phyloP scores from a whole-genome alignment of 352 stramenopile species.

The Pythium monospermum region DNA sequence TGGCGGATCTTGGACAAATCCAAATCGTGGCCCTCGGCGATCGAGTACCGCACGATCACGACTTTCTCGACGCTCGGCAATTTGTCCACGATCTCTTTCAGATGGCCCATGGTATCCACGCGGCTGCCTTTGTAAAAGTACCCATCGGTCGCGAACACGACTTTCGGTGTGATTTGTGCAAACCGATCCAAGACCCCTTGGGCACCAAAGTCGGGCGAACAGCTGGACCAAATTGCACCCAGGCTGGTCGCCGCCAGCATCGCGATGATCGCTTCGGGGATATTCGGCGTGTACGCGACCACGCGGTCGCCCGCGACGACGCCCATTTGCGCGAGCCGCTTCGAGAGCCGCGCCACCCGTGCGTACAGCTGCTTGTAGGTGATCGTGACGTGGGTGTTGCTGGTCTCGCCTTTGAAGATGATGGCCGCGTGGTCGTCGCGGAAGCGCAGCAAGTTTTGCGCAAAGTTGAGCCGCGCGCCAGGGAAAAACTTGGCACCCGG shows the following conservation, averaged over 20 bases:
- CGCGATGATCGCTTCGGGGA: conserved; percentile 61
- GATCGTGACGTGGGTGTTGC: conserved; percentile 46
- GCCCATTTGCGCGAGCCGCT: conserved; percentile 37
- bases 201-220: conserved; percentile 84
- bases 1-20: conserved; percentile 51
- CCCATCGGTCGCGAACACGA: conserved; percentile 67
- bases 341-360: conserved; percentile 42
- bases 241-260: conserved; percentile 74
- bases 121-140: conserved; percentile 79
- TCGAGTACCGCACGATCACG: conserved; percentile 61
- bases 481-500: conserved; percentile 68
- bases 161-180: conserved; percentile 75
- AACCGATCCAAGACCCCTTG: conserved; percentile 79
- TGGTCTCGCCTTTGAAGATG: conserved; percentile 72
- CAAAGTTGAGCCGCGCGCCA: conserved; percentile 64
- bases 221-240: conserved; percentile 71
- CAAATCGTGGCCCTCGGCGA: conserved; percentile 43
- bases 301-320: conserved; percentile 55
- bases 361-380: conserved; percentile 63
- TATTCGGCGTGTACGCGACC: conserved; percentile 64
- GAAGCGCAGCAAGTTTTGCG: conserved; percentile 70
- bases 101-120: conserved; percentile 52
- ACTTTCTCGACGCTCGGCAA: conserved; percentile 63
- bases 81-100: conserved; percentile 55
- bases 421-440: conserved; percentile 65